Conservation (phyloP, 257 asterid species). For the Scutellaria barbata region DNA sequence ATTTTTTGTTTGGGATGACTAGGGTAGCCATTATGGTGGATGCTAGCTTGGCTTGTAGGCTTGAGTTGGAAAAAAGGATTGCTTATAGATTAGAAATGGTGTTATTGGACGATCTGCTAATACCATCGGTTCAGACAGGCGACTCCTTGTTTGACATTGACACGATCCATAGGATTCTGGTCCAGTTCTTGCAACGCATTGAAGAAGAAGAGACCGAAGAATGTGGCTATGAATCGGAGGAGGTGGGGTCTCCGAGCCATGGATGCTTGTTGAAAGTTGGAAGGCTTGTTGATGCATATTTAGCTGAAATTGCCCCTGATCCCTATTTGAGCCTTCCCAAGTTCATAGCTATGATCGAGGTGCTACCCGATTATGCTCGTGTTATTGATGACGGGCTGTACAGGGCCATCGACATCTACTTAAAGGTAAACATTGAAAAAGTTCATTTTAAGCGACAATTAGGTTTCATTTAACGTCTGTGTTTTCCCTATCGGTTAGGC, state of each 20-base stretch:
- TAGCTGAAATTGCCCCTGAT: slow-evolving; percentile 77
- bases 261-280: slow-evolving; percentile 66
- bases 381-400: slow-evolving; percentile 69
- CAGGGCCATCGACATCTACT: slow-evolving; percentile 67
- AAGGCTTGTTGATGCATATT: slow-evolving; percentile 60
- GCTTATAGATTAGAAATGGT: slow-evolving; percentile 60
- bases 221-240: slow-evolving; percentile 62
- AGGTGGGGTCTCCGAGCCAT: slow-evolving; percentile 56
- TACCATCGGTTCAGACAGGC: slow-evolving; percentile 56
- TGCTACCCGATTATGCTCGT: slow-evolving; percentile 76
- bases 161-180: slow-evolving; percentile 57
- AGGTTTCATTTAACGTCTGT: neutral
- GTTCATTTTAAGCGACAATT: too few species aligned
- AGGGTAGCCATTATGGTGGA: slow-evolving; percentile 64
- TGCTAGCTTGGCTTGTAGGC: slow-evolving; percentile 52
- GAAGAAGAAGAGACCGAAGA: slow-evolving; percentile 61
- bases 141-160: slow-evolving; percentile 65
- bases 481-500: slow-evolving; percentile 40
- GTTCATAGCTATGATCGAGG: slow-evolving; percentile 55
- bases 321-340: slow-evolving; percentile 62
- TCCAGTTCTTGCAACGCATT: slow-evolving; percentile 60
- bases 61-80: slow-evolving; percentile 63
- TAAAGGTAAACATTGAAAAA: slow-evolving; percentile 50
- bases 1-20: slow-evolving; percentile 62
- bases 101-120: slow-evolving; percentile 61